These are phyloP conservation scores for Alternaria tenuissima DNA, from an alignment of 2,329 filamentous ascomycete genomes.

Conservation along the genomic window DNA sequence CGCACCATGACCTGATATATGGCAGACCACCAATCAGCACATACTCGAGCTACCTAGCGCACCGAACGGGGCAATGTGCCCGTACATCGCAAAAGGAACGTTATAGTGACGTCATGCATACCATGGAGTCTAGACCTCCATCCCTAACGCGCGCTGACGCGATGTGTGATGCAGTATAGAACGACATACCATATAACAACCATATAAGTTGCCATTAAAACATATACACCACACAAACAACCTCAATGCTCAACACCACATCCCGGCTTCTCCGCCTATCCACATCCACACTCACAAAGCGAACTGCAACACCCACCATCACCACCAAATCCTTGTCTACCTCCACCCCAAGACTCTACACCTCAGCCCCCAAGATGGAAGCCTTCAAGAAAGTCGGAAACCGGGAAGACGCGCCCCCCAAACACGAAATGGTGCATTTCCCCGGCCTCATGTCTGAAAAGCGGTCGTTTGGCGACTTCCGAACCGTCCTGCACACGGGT, in stretches of 20 bases:
- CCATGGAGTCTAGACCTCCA: slow-evolving; percentile 10
- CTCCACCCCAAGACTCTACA: neutral
- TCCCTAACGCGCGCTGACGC: slow-evolving; percentile 9
- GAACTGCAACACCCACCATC: neutral
- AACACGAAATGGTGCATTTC: slow-evolving; percentile 67
- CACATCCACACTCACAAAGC: slow-evolving; percentile 3
- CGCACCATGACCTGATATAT: neutral
- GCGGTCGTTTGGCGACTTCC: slow-evolving; percentile 65
- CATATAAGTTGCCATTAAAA: neutral
- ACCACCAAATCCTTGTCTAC: slow-evolving; percentile 10
- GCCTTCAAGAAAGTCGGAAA: slow-evolving; percentile 40
- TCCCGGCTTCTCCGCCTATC: slow-evolving; percentile 21
- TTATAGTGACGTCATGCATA: slow-evolving; percentile 24
- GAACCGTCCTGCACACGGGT: slow-evolving; percentile 69
- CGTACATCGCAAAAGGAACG: slow-evolving; percentile 12
- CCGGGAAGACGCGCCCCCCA: slow-evolving; percentile 36
- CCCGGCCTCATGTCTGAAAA: slow-evolving; percentile 63
- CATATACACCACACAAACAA: neutral
- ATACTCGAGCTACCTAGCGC: neutral
- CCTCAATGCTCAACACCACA: slow-evolving; percentile 36
- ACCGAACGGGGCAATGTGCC: slow-evolving; percentile 2
- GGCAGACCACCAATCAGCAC: neutral
- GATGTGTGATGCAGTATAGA: neutral
- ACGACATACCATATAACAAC: slow-evolving; percentile 3
- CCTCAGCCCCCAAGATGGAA: slow-evolving; percentile 23